Evolutionary conservation across 1,139 yeast genomes (phyloP).

Genomic region (Tardiomyces depauwii): DNA sequence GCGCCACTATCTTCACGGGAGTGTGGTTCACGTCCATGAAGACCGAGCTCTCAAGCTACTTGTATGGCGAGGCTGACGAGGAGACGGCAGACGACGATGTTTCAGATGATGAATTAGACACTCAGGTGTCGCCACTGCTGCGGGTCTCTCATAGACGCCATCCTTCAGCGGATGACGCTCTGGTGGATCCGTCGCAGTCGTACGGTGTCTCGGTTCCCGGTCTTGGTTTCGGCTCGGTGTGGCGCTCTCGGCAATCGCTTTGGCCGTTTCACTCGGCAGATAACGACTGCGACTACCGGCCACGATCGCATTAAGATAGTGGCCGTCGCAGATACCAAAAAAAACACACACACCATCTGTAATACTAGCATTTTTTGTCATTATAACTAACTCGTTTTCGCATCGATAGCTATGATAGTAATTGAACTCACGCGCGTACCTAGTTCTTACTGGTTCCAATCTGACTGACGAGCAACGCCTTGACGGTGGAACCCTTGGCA

Average conservation of each 20-base stretch:
- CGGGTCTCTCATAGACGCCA: background rate
- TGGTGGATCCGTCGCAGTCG: background rate
- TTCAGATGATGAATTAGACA: background rate
- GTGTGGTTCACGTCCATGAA: conserved; percentile 27
- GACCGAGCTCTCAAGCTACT: background rate
- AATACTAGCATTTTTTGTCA: background rate
- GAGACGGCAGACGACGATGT: background rate
- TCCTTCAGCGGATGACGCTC: background rate
- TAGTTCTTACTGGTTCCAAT: too few relatives aligned
- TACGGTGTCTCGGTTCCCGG: background rate
- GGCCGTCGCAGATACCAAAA: too few relatives aligned
- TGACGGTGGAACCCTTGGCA: conserved; percentile 10
- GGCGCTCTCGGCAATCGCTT: background rate
- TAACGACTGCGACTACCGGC: background rate
- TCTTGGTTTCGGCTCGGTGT: background rate
- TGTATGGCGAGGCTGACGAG: background rate
- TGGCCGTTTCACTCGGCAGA: background rate
- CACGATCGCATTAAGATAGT: too few relatives aligned
- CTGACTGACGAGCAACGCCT: conserved; percentile 17
- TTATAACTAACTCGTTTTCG: background rate
- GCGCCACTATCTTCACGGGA: conserved; percentile 29
- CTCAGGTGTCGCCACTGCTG: background rate
- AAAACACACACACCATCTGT: too few relatives aligned
- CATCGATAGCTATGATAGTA: too few relatives aligned
- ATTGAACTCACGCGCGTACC: too few relatives aligned